Evolutionary conservation across 106 monocot genomes (phyloP).

Genomic region (Xerophyta viscosa): DNA sequence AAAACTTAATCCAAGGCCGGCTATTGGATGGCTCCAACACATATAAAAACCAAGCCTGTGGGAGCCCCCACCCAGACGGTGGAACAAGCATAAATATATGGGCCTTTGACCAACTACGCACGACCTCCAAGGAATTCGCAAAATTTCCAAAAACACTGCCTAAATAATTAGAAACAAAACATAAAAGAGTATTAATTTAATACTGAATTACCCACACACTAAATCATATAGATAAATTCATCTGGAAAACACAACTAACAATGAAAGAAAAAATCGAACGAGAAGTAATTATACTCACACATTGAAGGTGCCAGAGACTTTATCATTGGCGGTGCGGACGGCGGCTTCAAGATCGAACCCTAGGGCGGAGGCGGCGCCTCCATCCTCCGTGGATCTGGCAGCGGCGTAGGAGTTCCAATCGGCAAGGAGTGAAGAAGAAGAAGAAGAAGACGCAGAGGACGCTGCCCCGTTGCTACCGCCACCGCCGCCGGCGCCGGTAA

Average conservation of each 20-base stretch:
- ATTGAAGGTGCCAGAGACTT: constrained; percentile 31
- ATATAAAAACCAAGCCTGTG: too few relatives aligned
- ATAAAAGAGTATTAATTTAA: too few relatives aligned
- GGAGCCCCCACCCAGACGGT: too few relatives aligned
- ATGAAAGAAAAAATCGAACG: background rate
- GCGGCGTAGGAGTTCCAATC: constrained; percentile 40
- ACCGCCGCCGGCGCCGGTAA: constrained; percentile 1
- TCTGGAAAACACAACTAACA: background rate
- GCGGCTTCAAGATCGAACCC: constrained; percentile 33
- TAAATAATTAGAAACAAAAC: too few relatives aligned
- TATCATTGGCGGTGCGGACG: constrained; percentile 31
- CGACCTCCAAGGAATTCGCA: too few relatives aligned
- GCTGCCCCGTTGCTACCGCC: background rate
- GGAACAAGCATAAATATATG: too few relatives aligned
- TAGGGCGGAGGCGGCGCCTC: constrained; percentile 3
- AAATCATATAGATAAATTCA: background rate
- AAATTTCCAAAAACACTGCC: too few relatives aligned
- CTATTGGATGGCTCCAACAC: too few relatives aligned
- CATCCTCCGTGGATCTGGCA: constrained; percentile 8
- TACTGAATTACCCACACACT: background rate
- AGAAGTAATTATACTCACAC: constrained; percentile 14
- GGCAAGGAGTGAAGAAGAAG: constrained; percentile 18
- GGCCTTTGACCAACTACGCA: too few relatives aligned
- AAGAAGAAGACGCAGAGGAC: background rate
- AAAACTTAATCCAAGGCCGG: too few relatives aligned